phyloP scores from a whole-genome alignment of 140 eudicot species.

The Senecio squalidus region DNA sequence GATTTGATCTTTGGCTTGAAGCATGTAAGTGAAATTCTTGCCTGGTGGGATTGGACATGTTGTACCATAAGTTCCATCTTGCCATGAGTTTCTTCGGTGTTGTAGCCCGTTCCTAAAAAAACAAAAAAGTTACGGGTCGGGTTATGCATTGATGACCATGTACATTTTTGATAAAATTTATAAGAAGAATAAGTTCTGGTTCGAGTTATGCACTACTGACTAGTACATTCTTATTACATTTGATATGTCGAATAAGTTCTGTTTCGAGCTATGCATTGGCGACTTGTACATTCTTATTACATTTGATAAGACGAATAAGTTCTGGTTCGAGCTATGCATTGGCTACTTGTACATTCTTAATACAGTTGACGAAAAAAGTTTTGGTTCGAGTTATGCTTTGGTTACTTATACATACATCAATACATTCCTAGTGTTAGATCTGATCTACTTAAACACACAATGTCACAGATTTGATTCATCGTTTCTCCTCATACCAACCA shows the following conservation, averaged over 20 bases:
- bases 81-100: slow-evolving; percentile 92
- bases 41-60: slow-evolving; percentile 91
- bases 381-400: not conserved
- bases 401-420: not conserved
- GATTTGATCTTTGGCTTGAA: slow-evolving; percentile 94
- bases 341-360: not conserved
- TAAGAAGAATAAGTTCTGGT: not conserved
- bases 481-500: not conserved
- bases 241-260: not conserved
- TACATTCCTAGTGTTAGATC: not conserved
- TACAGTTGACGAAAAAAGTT: not conserved
- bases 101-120: slow-evolving; percentile 83
- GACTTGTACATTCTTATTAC: not conserved
- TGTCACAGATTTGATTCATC: not conserved
- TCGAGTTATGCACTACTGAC: not conserved
- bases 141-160: slow-evolving; percentile 15
- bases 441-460: no score
- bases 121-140: not conserved
- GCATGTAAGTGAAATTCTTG: slow-evolving; percentile 75
- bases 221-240: not conserved
- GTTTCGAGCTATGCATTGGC: not conserved
- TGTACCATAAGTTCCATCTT: slow-evolving; percentile 89
- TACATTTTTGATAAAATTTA: not conserved
- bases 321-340: slow-evolving; percentile 8
- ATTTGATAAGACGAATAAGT: not conserved